Percentiles rank a stretch among this genome's conserved stretches.
Evolutionary conservation across 257 asterid species (phyloP).

Genomic region (Solanum lignicaule): DNA sequence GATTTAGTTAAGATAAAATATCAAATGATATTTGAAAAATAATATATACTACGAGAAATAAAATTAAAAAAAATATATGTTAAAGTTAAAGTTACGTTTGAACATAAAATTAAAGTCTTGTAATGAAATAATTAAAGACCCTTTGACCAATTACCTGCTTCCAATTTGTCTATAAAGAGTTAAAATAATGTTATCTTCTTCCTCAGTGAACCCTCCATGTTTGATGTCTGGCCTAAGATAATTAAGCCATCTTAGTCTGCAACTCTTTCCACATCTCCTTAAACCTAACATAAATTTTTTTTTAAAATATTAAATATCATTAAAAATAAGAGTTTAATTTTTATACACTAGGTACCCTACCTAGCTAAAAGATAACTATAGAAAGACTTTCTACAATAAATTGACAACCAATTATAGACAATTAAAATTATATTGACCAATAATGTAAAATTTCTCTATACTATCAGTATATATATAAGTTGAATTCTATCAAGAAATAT

Average conservation of each 20-base stretch:
- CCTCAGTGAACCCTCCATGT: conserved; percentile 57
- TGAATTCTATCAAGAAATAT: background rate
- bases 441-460: background rate
- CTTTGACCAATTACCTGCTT: conserved; percentile 33
- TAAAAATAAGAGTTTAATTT: background rate
- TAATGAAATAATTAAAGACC: too few relatives aligned
- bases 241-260: conserved; percentile 71
- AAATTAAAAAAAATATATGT: too few relatives aligned
- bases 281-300: conserved; percentile 19
- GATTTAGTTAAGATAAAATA: background rate
- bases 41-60: too few relatives aligned
- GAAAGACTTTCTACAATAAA: background rate
- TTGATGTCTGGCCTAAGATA: conserved; percentile 62
- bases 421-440: background rate
- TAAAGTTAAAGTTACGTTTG: background rate
- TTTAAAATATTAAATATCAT: too few relatives aligned
- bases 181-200: conserved; percentile 46
- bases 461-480: background rate
- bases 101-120: too few relatives aligned
- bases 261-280: conserved; percentile 72
- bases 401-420: background rate
- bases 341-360: background rate
- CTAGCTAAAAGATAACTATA: background rate
- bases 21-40: background rate
- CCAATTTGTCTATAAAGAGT: conserved; percentile 42